Base-by-base conservation (phyloP, 352 stramenopile species). In the Phytopythium delawarense region DNA sequence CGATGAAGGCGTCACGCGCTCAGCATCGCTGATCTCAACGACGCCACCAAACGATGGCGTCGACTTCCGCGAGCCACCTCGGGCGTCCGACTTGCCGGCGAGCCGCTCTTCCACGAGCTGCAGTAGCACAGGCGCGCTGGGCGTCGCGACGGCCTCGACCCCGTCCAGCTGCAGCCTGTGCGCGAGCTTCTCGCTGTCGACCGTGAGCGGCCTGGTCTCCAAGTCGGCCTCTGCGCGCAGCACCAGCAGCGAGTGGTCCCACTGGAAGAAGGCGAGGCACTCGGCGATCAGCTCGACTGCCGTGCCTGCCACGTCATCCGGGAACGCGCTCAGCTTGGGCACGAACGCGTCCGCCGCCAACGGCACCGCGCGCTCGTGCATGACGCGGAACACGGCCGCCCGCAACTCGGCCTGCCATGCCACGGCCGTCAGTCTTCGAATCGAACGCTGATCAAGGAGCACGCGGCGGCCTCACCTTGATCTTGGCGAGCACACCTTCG, bases 361-460 rank as follows among this genome's bases (percentile, higher is more conserved):
- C 9, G 37, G 50, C 15, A 30, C 54, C 44, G 57, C 58, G 23
- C 51, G 71, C 25, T 86, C 72, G 40, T 92, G 81, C 65, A 95
- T 81, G n/a, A 78, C 74, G n/a, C 89, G 74, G 61, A 92, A 92
- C 12, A 93, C 81, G 2, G 83, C 84, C 2, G 80, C 83, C 0
- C 84, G 78, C 39, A 94, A 66, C 61, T 95, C 76, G 2, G 86
- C 87, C 78, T 87, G 23, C 1, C 28, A 37, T 15, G 28, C 18
- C 32, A 44, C 35, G 9, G 12, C 35, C 35, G 52, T 34, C 51
- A 45, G 30, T 23, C 35, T 40, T 15, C 35, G 12, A 40, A 4
- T 15, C 35, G 12, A 20, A 30, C 34, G 6, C 1, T 28, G 2
- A 46, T 40, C 12, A 12, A 67, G 4, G 7, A 59, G 21, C 21